These are phyloP conservation scores for Lipomyces anomalus DNA, from an alignment of 805 yeast species.

Conservation along the genomic window DNA sequence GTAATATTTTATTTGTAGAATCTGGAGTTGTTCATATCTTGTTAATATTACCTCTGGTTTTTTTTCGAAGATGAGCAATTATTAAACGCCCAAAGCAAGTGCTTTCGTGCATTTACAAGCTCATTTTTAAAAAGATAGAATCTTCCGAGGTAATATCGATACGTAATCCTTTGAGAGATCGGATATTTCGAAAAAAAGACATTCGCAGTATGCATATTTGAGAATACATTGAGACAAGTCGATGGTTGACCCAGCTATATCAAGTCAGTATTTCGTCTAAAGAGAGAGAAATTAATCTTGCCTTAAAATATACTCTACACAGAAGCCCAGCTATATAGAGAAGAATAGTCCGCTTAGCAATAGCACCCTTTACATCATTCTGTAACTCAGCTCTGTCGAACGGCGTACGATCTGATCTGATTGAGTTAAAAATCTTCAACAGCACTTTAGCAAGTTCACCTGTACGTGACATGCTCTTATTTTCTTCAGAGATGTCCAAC, in stretches of 20 bases:
- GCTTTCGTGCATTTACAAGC: constrained; percentile 46
- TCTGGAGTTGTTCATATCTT: no score
- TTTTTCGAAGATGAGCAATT: constrained; percentile 30
- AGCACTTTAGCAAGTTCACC: constrained; percentile 50
- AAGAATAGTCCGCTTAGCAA: no score
- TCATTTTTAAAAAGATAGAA: constrained; percentile 51
- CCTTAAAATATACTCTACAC: constrained; percentile 51
- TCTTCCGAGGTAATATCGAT: constrained; percentile 51
- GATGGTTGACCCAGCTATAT: constrained; percentile 27
- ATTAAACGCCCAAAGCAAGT: constrained; percentile 50
- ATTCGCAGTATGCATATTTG: constrained; percentile 51
- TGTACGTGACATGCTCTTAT: constrained; percentile 34
- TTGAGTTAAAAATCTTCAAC: constrained; percentile 55
- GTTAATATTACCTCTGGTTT: no score
- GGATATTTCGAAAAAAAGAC: constrained; percentile 38
- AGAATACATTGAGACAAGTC: constrained; percentile 43
- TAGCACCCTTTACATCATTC: constrained; percentile 44
- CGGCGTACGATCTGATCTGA: constrained; percentile 44
- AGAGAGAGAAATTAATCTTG: constrained; percentile 17
- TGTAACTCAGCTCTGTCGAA: constrained; percentile 32
- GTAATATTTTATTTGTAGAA: no score
- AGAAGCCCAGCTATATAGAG: constrained; percentile 49
- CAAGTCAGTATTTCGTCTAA: constrained; percentile 29
- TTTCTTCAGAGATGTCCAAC: constrained; percentile 25
- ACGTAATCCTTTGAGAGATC: constrained; percentile 47